Evolutionary conservation across 2,329 filamentous ascomycete genomes (phyloP).

Genomic region (Intubia oerlemansii): DNA sequence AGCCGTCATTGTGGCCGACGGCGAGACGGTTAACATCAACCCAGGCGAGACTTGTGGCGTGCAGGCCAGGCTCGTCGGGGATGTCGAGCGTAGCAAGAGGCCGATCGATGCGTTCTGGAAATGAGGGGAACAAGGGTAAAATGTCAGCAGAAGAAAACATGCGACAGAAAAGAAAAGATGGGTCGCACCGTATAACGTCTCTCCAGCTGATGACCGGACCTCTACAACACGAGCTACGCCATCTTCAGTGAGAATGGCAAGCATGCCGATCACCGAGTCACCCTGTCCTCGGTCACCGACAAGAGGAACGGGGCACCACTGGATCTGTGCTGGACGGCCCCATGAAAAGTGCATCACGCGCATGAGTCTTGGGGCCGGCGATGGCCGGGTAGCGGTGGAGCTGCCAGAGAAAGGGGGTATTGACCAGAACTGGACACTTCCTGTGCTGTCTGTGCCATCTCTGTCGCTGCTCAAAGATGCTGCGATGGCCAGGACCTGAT

Average conservation of each 20-base stretch:
- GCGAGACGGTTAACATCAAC: slow-evolving; percentile 30
- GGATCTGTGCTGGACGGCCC: slow-evolving; percentile 26
- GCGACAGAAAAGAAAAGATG: no score
- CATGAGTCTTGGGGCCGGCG: slow-evolving; percentile 17
- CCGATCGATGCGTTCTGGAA: slow-evolving; percentile 24
- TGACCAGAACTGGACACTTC: background rate
- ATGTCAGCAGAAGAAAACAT: background rate
- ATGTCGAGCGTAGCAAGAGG: slow-evolving; percentile 22
- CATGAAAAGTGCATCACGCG: slow-evolving; percentile 19
- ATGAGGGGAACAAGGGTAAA: no score
- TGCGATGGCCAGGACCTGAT: background rate
- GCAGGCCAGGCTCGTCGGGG: slow-evolving; percentile 22
- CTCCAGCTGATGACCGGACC: slow-evolving; percentile 12
- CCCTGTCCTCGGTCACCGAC: slow-evolving; percentile 10
- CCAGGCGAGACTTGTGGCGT: slow-evolving; percentile 33
- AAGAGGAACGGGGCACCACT: slow-evolving; percentile 28
- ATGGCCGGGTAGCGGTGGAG: slow-evolving; percentile 5
- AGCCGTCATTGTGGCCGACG: slow-evolving; percentile 34
- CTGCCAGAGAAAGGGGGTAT: no score
- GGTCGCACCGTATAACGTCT: no score
- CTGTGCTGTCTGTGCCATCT: no score
- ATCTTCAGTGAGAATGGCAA: slow-evolving; percentile 29
- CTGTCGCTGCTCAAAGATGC: slow-evolving; percentile 1
- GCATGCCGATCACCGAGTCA: slow-evolving; percentile 12
- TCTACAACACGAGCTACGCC: slow-evolving; percentile 28